Conservation (phyloP, 2,329 filamentous ascomycete genomes). For the Emmonsiellopsis sp. region DNA sequence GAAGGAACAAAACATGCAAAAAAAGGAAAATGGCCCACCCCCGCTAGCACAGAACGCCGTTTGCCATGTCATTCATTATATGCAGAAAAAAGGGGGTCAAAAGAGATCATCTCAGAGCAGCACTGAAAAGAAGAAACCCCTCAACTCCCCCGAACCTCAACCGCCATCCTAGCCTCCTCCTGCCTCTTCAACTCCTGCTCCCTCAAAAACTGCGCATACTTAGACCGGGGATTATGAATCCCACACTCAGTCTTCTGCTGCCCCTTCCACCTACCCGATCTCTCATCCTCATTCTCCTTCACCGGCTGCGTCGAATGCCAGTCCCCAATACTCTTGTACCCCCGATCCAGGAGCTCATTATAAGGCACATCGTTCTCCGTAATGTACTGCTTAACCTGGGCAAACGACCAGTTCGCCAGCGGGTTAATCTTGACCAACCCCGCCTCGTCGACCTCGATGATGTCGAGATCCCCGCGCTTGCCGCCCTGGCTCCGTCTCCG, state of each 20-base stretch:
- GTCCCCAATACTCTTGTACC: slow-evolving; percentile 98
- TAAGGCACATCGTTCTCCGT: slow-evolving; percentile 81
- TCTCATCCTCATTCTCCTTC: slow-evolving; percentile 85
- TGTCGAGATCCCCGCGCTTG: slow-evolving; percentile 78
- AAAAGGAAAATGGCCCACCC: not conserved
- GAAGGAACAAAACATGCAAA: not conserved
- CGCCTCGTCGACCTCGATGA: slow-evolving; percentile 86
- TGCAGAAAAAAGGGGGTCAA: not conserved
- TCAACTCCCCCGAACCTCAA: slow-evolving; percentile 18
- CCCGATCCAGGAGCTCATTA: slow-evolving; percentile 79
- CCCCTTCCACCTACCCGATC: slow-evolving; percentile 94
- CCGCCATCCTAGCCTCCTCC: slow-evolving; percentile 43
- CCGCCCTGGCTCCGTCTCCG: slow-evolving; percentile 87
- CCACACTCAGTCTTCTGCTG: slow-evolving; percentile 94
- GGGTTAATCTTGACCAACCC: slow-evolving; percentile 97
- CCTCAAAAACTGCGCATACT: slow-evolving; percentile 76
- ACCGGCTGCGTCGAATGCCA: slow-evolving; percentile 96
- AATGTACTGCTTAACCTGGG: slow-evolving; percentile 82
- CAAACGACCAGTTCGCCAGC: slow-evolving; percentile 86
- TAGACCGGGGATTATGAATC: slow-evolving; percentile 95
- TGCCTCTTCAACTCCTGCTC: slow-evolving; percentile 63
- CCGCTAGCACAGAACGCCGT: not conserved
- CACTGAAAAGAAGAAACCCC: not conserved
- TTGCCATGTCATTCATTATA: not conserved
- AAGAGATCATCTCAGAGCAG: not conserved